Evolutionary conservation across 2,329 filamentous ascomycete species (phyloP).

Genomic region (Venturia aucupariae): DNA sequence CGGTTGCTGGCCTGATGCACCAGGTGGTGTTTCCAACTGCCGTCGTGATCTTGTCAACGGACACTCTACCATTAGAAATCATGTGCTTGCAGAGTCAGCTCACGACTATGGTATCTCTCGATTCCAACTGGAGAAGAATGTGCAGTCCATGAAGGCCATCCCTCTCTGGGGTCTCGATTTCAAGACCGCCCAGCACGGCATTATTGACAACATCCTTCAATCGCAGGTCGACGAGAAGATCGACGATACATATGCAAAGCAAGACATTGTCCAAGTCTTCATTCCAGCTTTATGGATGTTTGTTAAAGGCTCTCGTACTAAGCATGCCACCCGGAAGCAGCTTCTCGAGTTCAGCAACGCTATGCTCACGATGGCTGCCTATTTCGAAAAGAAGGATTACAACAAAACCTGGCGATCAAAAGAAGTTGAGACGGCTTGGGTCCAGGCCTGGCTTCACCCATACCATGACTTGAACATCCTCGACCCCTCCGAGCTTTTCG

Average conservation of each 20-base stretch:
- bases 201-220: conserved; percentile 45
- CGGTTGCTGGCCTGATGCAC: conserved; percentile 45
- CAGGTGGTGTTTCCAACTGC: conserved; percentile 47
- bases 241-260: conserved; percentile 29
- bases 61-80: conserved; percentile 44
- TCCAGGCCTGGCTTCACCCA: conserved; percentile 38
- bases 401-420: conserved; percentile 40
- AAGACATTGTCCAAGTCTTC: conserved; percentile 45
- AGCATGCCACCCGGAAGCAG: conserved; percentile 33
- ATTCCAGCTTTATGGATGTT: conserved; percentile 43
- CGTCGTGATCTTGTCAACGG: conserved; percentile 47
- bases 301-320: conserved; percentile 42
- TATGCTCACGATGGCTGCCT: conserved; percentile 40
- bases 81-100: conserved; percentile 46
- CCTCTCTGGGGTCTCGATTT: conserved; percentile 48
- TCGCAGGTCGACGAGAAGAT: conserved; percentile 42
- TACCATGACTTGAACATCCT: conserved; percentile 32
- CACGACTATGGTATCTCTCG: conserved; percentile 46
- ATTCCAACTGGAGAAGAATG: conserved; percentile 46
- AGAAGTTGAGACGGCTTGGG: conserved; percentile 36
- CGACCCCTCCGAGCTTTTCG: conserved; percentile 22
- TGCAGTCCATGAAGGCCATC: conserved; percentile 45
- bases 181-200: conserved; percentile 43
- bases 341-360: conserved; percentile 40
- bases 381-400: conserved; percentile 43